Evolutionary conservation across 805 yeast genomes (phyloP).

Genomic region (Komagataella mondaviorum): DNA sequence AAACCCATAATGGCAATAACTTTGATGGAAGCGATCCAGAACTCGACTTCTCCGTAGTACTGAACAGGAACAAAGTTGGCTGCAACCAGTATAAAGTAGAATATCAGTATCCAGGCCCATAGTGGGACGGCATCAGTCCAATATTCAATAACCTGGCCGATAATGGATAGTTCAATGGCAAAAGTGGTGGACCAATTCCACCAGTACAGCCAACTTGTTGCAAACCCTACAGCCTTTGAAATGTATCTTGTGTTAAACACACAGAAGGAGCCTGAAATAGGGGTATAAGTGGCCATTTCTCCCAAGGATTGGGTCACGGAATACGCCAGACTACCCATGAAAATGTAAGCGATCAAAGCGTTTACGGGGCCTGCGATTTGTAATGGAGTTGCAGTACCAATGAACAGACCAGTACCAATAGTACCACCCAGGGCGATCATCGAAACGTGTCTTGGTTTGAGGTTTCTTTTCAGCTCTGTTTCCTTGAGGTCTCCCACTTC

Average conservation of each 20-base stretch:
- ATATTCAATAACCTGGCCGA: constrained; percentile 49
- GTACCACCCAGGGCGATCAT: constrained; percentile 77
- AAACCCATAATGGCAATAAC: constrained; percentile 63
- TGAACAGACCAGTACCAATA: constrained; percentile 67
- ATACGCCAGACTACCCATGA: constrained; percentile 53
- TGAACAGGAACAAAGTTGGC: constrained; percentile 55
- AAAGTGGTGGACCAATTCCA: constrained; percentile 69
- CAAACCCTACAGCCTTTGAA: constrained; percentile 60
- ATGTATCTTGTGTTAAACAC: constrained; percentile 58
- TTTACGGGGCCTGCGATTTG: constrained; percentile 56
- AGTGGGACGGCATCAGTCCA: constrained; percentile 63
- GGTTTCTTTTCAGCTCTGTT: constrained; percentile 26
- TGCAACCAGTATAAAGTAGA: constrained; percentile 39
- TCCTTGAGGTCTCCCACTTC: background rate
- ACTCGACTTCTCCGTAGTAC: constrained; percentile 63
- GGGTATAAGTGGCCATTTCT: constrained; percentile 72
- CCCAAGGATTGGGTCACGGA: constrained; percentile 62
- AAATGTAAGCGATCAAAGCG: constrained; percentile 47
- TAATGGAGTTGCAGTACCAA: constrained; percentile 46
- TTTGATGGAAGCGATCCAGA: constrained; percentile 59
- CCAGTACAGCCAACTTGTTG: constrained; percentile 66
- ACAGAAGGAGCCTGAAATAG: constrained; percentile 55
- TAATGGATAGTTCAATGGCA: constrained; percentile 60
- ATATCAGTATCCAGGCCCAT: constrained; percentile 62
- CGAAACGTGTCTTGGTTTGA: constrained; percentile 55